These are phyloP conservation scores for Carex pumila DNA, from an alignment of 176 grass and related monocot genomes.

Conservation along the genomic window DNA sequence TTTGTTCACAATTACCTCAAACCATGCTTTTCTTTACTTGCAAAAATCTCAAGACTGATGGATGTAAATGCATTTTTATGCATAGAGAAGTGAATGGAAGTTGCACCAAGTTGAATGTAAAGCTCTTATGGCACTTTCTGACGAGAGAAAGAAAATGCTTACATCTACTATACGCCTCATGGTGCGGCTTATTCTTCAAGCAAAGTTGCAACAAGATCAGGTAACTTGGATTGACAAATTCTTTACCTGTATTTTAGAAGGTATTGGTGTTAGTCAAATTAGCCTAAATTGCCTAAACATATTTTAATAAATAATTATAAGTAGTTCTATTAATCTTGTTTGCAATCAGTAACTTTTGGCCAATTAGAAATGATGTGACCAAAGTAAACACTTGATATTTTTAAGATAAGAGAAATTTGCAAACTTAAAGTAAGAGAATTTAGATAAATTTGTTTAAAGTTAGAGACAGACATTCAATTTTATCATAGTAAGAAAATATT, in stretches of 20 bases:
- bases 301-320: neutral
- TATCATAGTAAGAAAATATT: neutral
- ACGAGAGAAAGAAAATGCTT: constrained; percentile 77
- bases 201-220: constrained; percentile 59
- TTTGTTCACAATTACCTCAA: neutral
- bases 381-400: neutral
- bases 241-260: neutral
- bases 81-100: constrained; percentile 77
- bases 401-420: neutral
- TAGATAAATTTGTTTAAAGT: neutral
- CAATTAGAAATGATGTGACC: neutral
- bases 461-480: neutral
- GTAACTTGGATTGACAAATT: constrained; percentile 22
- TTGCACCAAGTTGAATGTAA: constrained; percentile 70
- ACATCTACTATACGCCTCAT: constrained; percentile 70
- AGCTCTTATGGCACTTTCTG: constrained; percentile 33
- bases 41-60: neutral
- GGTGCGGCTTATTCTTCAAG: constrained; percentile 52
- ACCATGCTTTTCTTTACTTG: neutral
- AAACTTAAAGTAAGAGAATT: neutral
- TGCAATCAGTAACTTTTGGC: neutral
- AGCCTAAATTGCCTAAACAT: neutral
- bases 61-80: neutral
- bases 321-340: neutral
- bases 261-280: neutral